Evolutionary conservation across 306 rosid species (phyloP).

Genomic region (Prunus davidiana): DNA sequence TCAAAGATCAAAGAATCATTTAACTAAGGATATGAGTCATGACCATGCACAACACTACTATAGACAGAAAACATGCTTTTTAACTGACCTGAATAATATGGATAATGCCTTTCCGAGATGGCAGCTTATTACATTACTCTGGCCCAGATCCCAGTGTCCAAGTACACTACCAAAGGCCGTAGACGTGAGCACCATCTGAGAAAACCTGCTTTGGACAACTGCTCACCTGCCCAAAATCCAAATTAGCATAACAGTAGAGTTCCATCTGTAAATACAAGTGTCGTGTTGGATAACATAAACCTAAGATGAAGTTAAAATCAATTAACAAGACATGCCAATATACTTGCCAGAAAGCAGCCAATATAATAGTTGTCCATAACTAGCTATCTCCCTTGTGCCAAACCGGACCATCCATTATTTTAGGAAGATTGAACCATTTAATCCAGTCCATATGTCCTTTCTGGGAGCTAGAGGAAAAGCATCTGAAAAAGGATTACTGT

Average conservation of each 20-base stretch:
- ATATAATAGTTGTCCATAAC: background rate
- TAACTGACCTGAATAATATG: background rate
- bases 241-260: conserved; percentile 1
- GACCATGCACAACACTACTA: background rate
- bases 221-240: conserved; percentile 5
- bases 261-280: background rate
- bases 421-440: background rate
- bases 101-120: background rate
- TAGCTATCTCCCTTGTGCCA: conserved; percentile 7
- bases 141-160: background rate
- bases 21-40: background rate
- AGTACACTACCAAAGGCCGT: background rate
- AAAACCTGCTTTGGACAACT: background rate
- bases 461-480: background rate
- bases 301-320: background rate
- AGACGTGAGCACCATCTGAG: background rate
- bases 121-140: background rate
- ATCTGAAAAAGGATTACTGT: background rate
- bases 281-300: background rate
- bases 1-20: background rate
- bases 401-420: background rate
- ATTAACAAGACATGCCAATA: background rate
- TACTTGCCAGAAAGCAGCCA: background rate
- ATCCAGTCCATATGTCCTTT: background rate
- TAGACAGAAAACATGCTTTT: background rate